Evolutionary conservation across 768 basidiomycete genomes (phyloP), one percentile per base, ranked within the genome.

Genomic region (Lyophyllum atratum): DNA sequence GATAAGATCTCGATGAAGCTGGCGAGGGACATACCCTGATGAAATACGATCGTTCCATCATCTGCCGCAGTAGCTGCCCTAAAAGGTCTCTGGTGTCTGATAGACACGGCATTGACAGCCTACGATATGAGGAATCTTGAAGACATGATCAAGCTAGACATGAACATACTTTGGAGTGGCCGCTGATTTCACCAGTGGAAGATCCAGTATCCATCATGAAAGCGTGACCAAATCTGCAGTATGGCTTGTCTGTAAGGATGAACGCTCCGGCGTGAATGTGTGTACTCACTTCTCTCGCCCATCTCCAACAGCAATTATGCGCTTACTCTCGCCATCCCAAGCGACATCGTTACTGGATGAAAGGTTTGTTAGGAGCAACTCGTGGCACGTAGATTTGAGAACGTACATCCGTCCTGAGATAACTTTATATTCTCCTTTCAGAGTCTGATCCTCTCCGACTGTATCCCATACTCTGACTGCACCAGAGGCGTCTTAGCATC

Each of bases 281-380:
- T 15, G 5, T 5, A 69, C 75, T 54, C 33, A 94, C 93, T 90
- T 93, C 66, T 95, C 95, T 57, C 86, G 81, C 33, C 95, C 95
- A 61, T 96, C 93, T 52, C 96, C 96, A 12, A 92, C 95, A 7
- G 89, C 92, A 48, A 98, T 90, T 55, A 98, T 90, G n/a, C 96
- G 83, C 70, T 97, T 96, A 67, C 90, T 93, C 71, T 98, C 96
- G 1, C 90, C 91, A 66, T 98, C 96, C 96, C 96, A 98, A 11
- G 89, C 89, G 21, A 98, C 82, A 73, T 98, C 96, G 64, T 95
- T 95, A 62, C 95, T 93, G 62, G 15, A 54, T 17, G 43, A 39
- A 40, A 51, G 34, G 37, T 53, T 43, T 34, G 26, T 19, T 17
- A 48, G 10, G 42, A 11, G 31, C 26, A 14, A 42, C 29, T 21